phyloP scores from a whole-genome alignment of 1,284 basidiomycete species.

The Xerocomus amazonicus region DNA sequence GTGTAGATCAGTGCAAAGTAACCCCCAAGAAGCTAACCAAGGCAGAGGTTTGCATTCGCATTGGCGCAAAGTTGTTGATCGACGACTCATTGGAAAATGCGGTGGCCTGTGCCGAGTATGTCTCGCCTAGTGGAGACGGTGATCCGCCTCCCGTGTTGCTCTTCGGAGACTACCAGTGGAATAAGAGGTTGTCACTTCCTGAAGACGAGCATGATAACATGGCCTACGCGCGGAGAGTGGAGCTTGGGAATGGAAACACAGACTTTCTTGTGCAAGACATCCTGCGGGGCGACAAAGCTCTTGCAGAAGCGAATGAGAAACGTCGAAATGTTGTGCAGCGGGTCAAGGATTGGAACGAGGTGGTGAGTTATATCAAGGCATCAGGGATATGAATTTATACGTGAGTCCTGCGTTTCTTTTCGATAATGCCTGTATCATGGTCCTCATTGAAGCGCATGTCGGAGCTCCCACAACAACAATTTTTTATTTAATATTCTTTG shows the following conservation, averaged over 20 bases:
- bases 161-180: constrained; percentile 80
- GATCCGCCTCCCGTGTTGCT: constrained; percentile 54
- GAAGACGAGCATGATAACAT: constrained; percentile 51
- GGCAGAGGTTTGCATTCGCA: constrained; percentile 64
- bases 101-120: constrained; percentile 47
- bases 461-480: too few relatives aligned
- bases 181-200: constrained; percentile 44
- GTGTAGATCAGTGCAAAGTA: constrained; percentile 39
- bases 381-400: background rate
- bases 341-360: constrained; percentile 55
- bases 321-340: constrained; percentile 42
- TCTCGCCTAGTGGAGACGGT: constrained; percentile 19
- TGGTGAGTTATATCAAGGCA: constrained; percentile 36
- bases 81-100: constrained; percentile 82
- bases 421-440: background rate
- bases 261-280: constrained; percentile 58
- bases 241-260: constrained; percentile 42
- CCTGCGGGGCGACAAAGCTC: constrained; percentile 12
- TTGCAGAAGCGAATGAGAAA: constrained; percentile 30
- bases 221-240: constrained; percentile 55
- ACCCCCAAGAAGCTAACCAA: constrained; percentile 62
- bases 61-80: constrained; percentile 63
- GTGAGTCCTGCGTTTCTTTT: background rate
- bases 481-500: too few relatives aligned
- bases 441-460: too few relatives aligned